Evolutionary conservation across 1,284 basidiomycete species (phyloP), one percentile per base, ranked within the genome.

Genomic region (Phellopilus nigrolimitatus): DNA sequence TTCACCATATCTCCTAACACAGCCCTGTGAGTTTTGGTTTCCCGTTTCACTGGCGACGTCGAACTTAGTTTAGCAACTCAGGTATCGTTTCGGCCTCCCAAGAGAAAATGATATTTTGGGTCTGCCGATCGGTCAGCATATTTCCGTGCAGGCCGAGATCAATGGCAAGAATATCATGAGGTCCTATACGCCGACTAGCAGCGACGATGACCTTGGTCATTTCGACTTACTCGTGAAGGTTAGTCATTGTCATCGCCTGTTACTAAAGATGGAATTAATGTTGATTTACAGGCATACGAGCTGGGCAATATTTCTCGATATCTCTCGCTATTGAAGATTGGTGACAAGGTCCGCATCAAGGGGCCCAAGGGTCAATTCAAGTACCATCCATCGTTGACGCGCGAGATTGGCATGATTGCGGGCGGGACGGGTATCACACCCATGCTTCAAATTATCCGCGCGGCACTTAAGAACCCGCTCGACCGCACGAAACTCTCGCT

Each of bases 171-270:
- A 86, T 38, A 76, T 99, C 63, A 80, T 84, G 66, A 83, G 95
- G 53, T 92, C 85, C 67, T 99, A 99, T 74, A 99, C 95, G 9
- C 95, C 95, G 42, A 92, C 92, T 25, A 92, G 88, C 64, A 87
- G 87, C 62, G 91, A 98, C 65, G 89, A 95, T 56, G 87, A 97
- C 71, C 78, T 78, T 49, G 97, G 95, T 44, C 82, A 90, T 71
- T 98, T 99, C 66, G 95, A 98, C 68, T 82, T 99, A 53, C 79
- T 99, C 62, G 87, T 99, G 75, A 99, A 99, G 85, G 93, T 91
- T 61, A 55, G 61, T 60, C 19, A 30, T 3, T 33, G 22, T 22
- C 39, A 44, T 13, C 34, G 44, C 31, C 37, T 30, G 10, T 9
- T 19, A 27, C 8, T 21, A 4, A 24, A 39, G 21, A 9, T 53